Base-by-base conservation (phyloP, 2,329 filamentous ascomycete species). In the Fusarium compactum region DNA sequence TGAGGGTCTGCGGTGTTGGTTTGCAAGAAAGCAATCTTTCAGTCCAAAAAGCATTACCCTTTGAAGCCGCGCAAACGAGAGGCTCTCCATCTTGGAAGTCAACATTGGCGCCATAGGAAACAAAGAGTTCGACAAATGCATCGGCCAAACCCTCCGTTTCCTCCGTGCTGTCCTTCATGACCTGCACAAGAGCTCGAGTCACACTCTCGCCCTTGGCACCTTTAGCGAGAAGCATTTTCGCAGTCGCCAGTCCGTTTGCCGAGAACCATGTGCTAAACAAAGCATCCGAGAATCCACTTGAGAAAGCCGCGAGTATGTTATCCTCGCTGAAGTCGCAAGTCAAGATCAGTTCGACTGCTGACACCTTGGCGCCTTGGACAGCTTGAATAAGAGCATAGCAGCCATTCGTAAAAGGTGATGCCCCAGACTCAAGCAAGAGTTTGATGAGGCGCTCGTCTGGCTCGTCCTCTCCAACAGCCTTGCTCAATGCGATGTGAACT, bases 341-440 rank as follows among this genome's bases (percentile, higher is more conserved):
- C 18, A 88, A 68, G 8, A 88, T 77, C 9, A 85, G 72, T 6
- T 79, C 72, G 9, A 89, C 74, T 2, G 82, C 74, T 0, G 81
- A 76, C 2, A 79, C 71, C 16, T 82, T 71, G 6, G 82, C 75
- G 3, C 77, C 80, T 56, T 81, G 79, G 0, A 82, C 80, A 2
- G 85, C 85, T 58, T 87, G 85, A 2, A 86, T 79, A 15, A 90
- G 71, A 2, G 85, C 83, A 74, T 86, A 84, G 75, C 85, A 87
- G 25, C 81, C 81, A 56, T 88, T 86, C 0, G 81, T 80, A 7
- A 83, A 77, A 0, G 86, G 84, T 0, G 85, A 88, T 29, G 87
- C 87, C 1, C 87, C 84, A 38, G 86, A 80, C 3, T 79, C 76
- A 6, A 89, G 77, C 8, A 89, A 78, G 5, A 88, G 76, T 41